Percentiles rank a stretch among this genome's conserved stretches.
phyloP scores from a whole-genome alignment of 176 grass and related monocot genomes.

The Carex littledalei region DNA sequence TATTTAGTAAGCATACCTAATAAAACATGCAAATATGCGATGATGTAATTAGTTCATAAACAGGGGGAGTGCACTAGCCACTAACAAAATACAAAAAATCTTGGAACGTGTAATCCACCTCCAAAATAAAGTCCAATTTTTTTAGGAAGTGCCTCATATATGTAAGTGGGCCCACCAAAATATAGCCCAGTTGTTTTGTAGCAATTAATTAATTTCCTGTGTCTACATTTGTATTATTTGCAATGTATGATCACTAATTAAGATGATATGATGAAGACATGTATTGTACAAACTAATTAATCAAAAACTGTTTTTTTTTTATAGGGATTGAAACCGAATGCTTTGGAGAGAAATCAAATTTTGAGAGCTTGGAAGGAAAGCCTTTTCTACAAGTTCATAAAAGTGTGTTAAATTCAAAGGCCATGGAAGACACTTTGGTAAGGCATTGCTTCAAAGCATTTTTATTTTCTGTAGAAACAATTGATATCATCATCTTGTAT shows the following conservation, averaged over 20 bases:
- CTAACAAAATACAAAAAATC: constrained; percentile 5
- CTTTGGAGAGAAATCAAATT: constrained; percentile 38
- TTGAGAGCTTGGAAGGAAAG: constrained; percentile 47
- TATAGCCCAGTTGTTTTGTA: not conserved
- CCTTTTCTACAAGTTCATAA: constrained; percentile 69
- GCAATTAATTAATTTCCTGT: not conserved
- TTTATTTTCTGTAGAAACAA: not conserved
- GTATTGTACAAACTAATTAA: not conserved
- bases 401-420: constrained; percentile 67
- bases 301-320: not conserved
- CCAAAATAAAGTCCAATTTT: not conserved
- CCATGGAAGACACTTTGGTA: constrained; percentile 79
- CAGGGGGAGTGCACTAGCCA: not conserved
- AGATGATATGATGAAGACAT: not conserved
- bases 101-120: constrained; percentile 26
- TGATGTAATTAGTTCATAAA: constrained; percentile 16
- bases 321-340: constrained; percentile 61
- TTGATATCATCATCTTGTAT: not conserved
- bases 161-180: not conserved
- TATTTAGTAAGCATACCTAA: constrained; percentile 1
- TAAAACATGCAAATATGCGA: constrained; percentile 9
- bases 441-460: not conserved
- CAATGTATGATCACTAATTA: not conserved
- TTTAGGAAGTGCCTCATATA: not conserved
- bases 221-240: not conserved